phyloP scores from a whole-genome alignment of 2,329 filamentous ascomycete species.

The Aureobasidium sp. region DNA sequence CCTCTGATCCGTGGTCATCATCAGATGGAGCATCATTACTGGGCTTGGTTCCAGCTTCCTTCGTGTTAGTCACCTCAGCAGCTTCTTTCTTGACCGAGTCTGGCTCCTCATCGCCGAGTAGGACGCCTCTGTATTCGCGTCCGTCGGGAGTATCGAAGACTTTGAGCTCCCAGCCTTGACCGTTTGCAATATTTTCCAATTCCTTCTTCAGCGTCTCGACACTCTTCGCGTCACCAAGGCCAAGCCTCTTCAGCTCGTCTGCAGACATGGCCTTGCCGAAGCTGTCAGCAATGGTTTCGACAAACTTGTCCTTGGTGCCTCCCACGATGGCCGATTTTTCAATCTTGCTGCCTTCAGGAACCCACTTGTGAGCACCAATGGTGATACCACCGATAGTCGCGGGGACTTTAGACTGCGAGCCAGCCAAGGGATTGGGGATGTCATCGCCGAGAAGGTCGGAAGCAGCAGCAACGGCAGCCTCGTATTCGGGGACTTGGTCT shows the following conservation, averaged over 20 bases:
- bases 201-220: slow-evolving; percentile 62
- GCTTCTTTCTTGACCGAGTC: slow-evolving; percentile 24
- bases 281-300: slow-evolving; percentile 46
- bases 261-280: slow-evolving; percentile 39
- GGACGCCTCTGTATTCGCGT: slow-evolving; percentile 60
- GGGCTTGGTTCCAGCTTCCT: slow-evolving; percentile 23
- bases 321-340: slow-evolving; percentile 44
- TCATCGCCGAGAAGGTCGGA: not conserved
- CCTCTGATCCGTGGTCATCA: not conserved
- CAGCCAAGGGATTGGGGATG: slow-evolving; percentile 10
- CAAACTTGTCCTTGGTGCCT: slow-evolving; percentile 45
- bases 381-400: slow-evolving; percentile 49
- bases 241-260: slow-evolving; percentile 48
- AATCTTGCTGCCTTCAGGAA: slow-evolving; percentile 47
- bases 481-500: slow-evolving; percentile 35
- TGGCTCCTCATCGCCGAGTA: slow-evolving; percentile 51
- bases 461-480: slow-evolving; percentile 19
- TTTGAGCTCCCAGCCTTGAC: slow-evolving; percentile 72
- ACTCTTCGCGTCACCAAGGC: slow-evolving; percentile 58
- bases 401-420: slow-evolving; percentile 19
- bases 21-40: not conserved
- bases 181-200: slow-evolving; percentile 59
- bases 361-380: slow-evolving; percentile 48
- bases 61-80: slow-evolving; percentile 15
- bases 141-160: slow-evolving; percentile 61